Evolutionary conservation across 768 basidiomycete genomes (phyloP), one percentile per base, ranked within the genome.

Genomic region (Boletus tomentosulus): DNA sequence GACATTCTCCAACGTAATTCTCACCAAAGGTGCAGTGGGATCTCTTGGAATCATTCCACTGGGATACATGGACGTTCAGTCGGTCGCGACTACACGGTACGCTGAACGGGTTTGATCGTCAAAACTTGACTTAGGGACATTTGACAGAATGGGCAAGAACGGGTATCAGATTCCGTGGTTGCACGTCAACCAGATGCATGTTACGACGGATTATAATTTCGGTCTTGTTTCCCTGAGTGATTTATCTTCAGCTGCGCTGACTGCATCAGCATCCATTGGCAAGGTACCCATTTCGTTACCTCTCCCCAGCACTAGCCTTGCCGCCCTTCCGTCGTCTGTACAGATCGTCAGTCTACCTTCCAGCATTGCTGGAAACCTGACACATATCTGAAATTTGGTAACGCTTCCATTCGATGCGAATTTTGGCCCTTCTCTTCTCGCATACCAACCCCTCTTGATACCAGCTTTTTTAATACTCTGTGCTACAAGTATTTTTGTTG

Each of bases 131-230:
- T 30, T 31, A 15, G 34, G 15, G 46, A 55, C 16, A 25, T 12
- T n/a, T 3, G 31, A 41, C 48, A 75, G 70, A 42, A 71, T 82
- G 11, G 83, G 78, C 4, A 59, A 70, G 13, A 76, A 77, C 19
- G 84, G 85, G 16, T 88, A 88, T 60, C 71, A 73, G 54, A 65
- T 87, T 41, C 86, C 86, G 11, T 87, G 84, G 84, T 66, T 87
- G 56, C 76, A 85, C 48, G 71, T 87, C 47, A 66, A 71, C 33
- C 83, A 86, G 65, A 68, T 66, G 38, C 59, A 64, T 43, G 83
- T 86, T 7, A 76, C 82, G 13, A 81, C 83, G 30, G 56, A 63
- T 9, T 87, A 86, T 57, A 49, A 60, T 25, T 19, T 57, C 25
- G 57, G 54, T 30, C 15, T 39, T 9, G 22, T 63, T 22, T 66